Evolutionary conservation across 306 rosid species (phyloP), one percentile per base, ranked within the genome.

Genomic region (Rubus parviflorus): DNA sequence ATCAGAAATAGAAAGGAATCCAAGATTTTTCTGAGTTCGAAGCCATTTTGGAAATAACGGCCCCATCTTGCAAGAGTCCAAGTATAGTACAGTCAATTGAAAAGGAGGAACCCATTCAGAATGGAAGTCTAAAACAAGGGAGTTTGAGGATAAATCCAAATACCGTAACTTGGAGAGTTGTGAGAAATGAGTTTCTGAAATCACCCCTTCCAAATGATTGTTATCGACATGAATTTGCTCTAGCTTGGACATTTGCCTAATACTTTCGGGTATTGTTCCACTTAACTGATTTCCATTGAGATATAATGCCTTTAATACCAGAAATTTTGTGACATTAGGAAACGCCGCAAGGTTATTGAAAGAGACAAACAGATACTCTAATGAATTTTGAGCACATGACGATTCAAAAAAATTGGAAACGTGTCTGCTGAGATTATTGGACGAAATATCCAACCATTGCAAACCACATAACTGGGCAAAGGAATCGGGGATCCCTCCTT

Each of bases 361-460:
- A 30, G 35, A 30, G 35, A 30, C 35, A 30, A 0, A 1, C 35
- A 30, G 35, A 30, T 0, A 0, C 35, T 30, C 35, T 4, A 79
- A 25, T 17, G 8, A 9, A 5, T 20, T 53, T 15, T 54, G 49
- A 12, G n/a, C 14, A 13, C 76, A 41, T 19, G 72, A 20, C n/a
- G n/a, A n/a, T n/a, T n/a, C n/a, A n/a, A n/a, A n/a, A n/a, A n/a
- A 0, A 1, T 22, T 4, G 6, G 58, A 17, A 58, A 74, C 0
- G 9, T 37, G 13, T 19, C 82, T 56, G 3, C 47, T 16, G 7
- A 61, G 77, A 4, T 10, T 16, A 22, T 63, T 71, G 0, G 2
- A 0, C 0, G 0, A 0, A 42, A 72, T 0, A 0, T 0, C 0
- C 52, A 71, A 62, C 0, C 0, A 0, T 6, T 16, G 72, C 64